Evolutionary conservation across 176 grass and related monocot species (phyloP).

Genomic region (Rhynchospora pubera): DNA sequence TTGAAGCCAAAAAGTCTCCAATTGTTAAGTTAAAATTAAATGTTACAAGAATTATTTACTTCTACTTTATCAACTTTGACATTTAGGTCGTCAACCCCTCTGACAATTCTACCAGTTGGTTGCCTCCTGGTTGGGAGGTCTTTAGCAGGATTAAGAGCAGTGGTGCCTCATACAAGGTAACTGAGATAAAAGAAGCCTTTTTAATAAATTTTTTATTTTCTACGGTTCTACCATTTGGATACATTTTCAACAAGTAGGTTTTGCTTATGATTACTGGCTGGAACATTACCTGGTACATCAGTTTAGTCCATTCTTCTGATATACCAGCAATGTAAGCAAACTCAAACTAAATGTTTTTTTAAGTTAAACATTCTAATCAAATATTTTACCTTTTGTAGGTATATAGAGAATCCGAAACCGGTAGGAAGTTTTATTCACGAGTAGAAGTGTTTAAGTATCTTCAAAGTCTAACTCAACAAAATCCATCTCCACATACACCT

Average conservation of each 20-base stretch:
- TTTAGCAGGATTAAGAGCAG: neutral
- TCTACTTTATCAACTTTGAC: neutral
- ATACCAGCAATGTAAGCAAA: neutral
- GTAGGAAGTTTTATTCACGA: neutral
- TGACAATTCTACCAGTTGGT: neutral
- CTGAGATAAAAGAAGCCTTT: neutral
- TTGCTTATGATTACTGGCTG: neutral
- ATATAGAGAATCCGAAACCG: neutral
- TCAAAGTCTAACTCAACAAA: neutral
- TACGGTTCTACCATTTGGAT: neutral
- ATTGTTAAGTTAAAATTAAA: neutral
- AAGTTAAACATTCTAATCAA: constrained; percentile 7
- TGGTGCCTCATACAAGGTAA: neutral
- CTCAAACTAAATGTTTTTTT: neutral
- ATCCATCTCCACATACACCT: neutral
- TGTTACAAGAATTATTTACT: neutral
- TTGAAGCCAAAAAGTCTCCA: neutral
- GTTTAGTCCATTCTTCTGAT: neutral
- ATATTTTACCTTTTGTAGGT: neutral
- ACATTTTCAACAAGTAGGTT: neutral
- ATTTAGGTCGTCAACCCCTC: neutral
- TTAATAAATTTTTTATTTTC: neutral
- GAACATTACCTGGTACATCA: neutral
- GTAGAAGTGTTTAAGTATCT: neutral
- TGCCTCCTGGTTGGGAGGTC: constrained; percentile 5